Evolutionary conservation across 1,284 basidiomycete species (phyloP).

Genomic region (Moesziomyces globuligerus): DNA sequence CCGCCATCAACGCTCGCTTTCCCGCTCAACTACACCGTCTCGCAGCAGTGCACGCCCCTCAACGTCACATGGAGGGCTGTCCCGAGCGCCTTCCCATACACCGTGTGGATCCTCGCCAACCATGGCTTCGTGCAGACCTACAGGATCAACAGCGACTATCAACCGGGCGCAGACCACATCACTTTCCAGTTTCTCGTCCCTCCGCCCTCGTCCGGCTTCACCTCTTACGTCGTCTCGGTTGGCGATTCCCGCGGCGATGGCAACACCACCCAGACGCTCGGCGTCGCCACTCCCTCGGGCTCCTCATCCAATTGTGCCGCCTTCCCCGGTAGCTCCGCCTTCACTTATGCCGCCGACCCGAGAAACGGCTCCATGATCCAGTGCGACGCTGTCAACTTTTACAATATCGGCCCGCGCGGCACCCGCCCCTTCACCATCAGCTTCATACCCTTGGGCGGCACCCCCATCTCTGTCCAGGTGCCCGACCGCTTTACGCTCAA

Average conservation of each 20-base stretch:
- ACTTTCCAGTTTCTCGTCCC: conserved; percentile 55
- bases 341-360: conserved; percentile 44
- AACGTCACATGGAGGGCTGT: conserved; percentile 51
- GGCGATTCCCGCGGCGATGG: conserved; percentile 47
- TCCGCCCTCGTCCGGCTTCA: conserved; percentile 30
- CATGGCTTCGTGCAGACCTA: conserved; percentile 44
- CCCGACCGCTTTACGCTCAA: conserved; percentile 36
- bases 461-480: conserved; percentile 40
- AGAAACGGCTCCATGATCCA: conserved; percentile 37
- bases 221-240: conserved; percentile 38
- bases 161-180: conserved; percentile 29
- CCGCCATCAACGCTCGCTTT: conserved; percentile 12
- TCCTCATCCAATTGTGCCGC: conserved; percentile 29
- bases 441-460: conserved; percentile 36
- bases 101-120: conserved; percentile 46
- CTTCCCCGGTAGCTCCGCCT: conserved; percentile 35
- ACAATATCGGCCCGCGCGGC: conserved; percentile 48
- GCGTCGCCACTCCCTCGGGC: conserved; percentile 19
- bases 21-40: conserved; percentile 34
- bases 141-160: conserved; percentile 45
- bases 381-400: conserved; percentile 48
- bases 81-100: conserved; percentile 39
- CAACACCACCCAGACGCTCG: conserved; percentile 39
- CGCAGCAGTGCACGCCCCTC: conserved; percentile 51
- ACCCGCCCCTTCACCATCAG: conserved; percentile 54